These are phyloP conservation scores for Tilletiopsis washingtonensis DNA, from an alignment of 1,284 basidiomycete species.

Conservation along the genomic window DNA sequence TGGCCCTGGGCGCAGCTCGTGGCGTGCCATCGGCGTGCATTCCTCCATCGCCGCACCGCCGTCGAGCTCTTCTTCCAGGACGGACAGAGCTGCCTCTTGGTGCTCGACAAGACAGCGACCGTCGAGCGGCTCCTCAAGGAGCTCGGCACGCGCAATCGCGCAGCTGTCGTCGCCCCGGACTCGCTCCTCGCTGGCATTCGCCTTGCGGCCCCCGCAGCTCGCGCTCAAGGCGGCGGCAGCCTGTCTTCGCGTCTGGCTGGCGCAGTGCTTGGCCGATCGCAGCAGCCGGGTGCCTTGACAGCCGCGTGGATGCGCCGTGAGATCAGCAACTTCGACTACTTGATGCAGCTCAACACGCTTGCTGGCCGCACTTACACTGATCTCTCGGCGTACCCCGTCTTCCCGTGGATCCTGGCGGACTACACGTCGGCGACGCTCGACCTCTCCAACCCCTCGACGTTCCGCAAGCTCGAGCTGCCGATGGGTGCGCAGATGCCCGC, in stretches of 20 bases:
- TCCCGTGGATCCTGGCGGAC: slow-evolving; percentile 81
- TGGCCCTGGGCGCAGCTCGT: slow-evolving; percentile 33
- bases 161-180: slow-evolving; percentile 27
- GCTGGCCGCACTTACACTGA: slow-evolving; percentile 51
- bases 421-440: slow-evolving; percentile 71
- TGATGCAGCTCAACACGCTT: slow-evolving; percentile 46
- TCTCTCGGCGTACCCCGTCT: slow-evolving; percentile 90
- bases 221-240: slow-evolving; percentile 3
- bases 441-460: slow-evolving; percentile 60
- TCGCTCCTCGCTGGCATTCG: slow-evolving; percentile 22
- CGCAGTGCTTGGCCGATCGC: slow-evolving; percentile 24
- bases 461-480: slow-evolving; percentile 71
- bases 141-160: slow-evolving; percentile 22
- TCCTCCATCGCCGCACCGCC: slow-evolving; percentile 35
- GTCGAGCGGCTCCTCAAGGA: slow-evolving; percentile 23
- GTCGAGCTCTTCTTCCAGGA: slow-evolving; percentile 47
- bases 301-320: slow-evolving; percentile 36
- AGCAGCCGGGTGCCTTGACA: slow-evolving; percentile 31
- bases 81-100: slow-evolving; percentile 43
- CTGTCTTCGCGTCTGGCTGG: slow-evolving; percentile 25
- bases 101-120: slow-evolving; percentile 27
- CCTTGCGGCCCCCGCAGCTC: slow-evolving; percentile 4
- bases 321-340: slow-evolving; percentile 45
- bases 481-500: slow-evolving; percentile 82
- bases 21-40: slow-evolving; percentile 22